These are phyloP conservation scores for Cinnamomum chago DNA, from an alignment of 164 flowering plant species.

Conservation along the genomic window DNA sequence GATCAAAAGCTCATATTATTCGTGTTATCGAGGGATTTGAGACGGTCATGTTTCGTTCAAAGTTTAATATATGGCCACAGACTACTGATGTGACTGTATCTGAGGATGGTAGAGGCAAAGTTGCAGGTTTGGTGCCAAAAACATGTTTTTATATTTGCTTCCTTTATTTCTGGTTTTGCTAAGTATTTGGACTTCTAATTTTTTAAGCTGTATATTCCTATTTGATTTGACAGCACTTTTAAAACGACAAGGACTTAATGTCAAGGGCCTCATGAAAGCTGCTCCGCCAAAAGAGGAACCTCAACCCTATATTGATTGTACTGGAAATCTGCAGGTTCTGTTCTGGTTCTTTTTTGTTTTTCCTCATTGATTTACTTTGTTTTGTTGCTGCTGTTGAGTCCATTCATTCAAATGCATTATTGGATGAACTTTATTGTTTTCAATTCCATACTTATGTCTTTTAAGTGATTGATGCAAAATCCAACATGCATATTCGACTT, in stretches of 20 bases:
- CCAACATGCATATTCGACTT: not conserved
- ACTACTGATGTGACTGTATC: conserved; percentile 61
- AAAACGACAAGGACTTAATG: conserved; percentile 91
- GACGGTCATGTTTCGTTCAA: conserved; percentile 75
- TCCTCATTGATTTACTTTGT: not conserved
- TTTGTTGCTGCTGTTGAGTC: not conserved
- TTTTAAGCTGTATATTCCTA: not conserved
- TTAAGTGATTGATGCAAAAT: not conserved
- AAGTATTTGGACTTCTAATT: not conserved
- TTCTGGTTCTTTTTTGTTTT: not conserved
- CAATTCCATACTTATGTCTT: not conserved
- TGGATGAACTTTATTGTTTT: not conserved
- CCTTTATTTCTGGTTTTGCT: not conserved
- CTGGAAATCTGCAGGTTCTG: conserved; percentile 89
- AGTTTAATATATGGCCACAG: conserved; percentile 88
- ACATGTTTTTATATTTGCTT: not conserved
- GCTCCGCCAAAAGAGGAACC: conserved; percentile 89
- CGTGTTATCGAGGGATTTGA: conserved; percentile 97
- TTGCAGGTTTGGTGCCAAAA: conserved; percentile 69
- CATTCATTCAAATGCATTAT: conserved; percentile 1
- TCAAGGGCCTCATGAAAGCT: conserved; percentile 91
- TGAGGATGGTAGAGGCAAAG: conserved; percentile 97
- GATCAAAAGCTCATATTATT: conserved; percentile 64
- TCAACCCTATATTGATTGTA: conserved; percentile 88
- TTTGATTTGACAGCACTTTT: conserved; percentile 63